Evolutionary conservation across 2,329 filamentous ascomycete genomes (phyloP), one percentile per base, ranked within the genome.

Genomic region (Hypoxylon rubiginosum): DNA sequence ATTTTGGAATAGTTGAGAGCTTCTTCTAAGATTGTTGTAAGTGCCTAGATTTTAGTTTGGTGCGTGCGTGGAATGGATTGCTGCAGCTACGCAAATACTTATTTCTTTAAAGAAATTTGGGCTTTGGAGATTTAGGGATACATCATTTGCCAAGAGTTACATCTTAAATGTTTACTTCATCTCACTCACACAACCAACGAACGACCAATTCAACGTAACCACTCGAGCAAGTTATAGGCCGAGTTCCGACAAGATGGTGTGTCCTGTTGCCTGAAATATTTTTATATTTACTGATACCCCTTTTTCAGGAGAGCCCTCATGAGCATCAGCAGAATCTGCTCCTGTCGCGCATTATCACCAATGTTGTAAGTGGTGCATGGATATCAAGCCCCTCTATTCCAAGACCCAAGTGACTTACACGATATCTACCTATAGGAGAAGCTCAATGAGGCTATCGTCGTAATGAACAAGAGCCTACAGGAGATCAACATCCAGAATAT

Each of bases 401-500:
- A 28, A 32, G 5, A 11, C 28, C 43, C 52, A 46, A 19, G 3
- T 34, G 32, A 59, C 66, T 71, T 55, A 73, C 41, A 62, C 49
- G 5, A 51, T 48, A 10, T 10, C 7, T 48, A 1, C 45, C 5
- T 57, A 17, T 67, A 98, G 95, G 96, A 98, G 82, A 99, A 99
- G 81, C 86, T 99, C 46, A 99, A 99, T 74, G 96, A 98, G 81
- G 91, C 96, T 1, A 87, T 98, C 57, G 89, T 96, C 81, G 90
- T 95, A 55, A 88, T 98, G 86, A 99, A 98, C 81, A 97, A 93
- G 80, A 92, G 89, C 53, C 89, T 99, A 1, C 92, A 97, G 92
- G 95, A 98, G 72, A 97, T 98, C 85, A 98, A 98, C 76, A 91
- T 97, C 60, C 92, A 97, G 75, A 99, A 98, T 79, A 97, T 98